phyloP scores from a whole-genome alignment of 1,284 basidiomycete genomes.

The Boletus sp. region DNA sequence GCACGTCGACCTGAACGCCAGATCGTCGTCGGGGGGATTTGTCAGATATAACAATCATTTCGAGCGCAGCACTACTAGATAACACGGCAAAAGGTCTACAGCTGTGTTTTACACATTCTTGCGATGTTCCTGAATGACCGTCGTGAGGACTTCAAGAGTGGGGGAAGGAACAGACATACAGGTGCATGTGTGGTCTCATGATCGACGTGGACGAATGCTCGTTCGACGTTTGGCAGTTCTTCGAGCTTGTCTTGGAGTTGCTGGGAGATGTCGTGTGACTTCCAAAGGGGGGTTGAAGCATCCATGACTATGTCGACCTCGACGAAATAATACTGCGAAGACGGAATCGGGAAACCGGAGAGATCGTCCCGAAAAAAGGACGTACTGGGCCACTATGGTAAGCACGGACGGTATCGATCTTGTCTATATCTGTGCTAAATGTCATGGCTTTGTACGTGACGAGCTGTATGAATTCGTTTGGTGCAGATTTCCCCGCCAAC shows the following conservation, averaged over 20 bases:
- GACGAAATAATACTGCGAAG: slow-evolving; percentile 75
- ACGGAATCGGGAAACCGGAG: neutral
- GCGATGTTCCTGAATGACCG: slow-evolving; percentile 30
- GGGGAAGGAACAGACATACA: slow-evolving; percentile 40
- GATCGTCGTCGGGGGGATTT: neutral
- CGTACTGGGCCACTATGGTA: slow-evolving; percentile 78
- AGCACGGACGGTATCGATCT: slow-evolving; percentile 85
- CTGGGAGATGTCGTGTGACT: slow-evolving; percentile 90
- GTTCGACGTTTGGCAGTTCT: slow-evolving; percentile 83
- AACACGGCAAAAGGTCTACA: neutral
- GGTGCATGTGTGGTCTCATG: slow-evolving; percentile 85
- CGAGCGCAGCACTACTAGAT: neutral
- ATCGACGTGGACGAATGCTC: slow-evolving; percentile 92
- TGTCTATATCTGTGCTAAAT: slow-evolving; percentile 81
- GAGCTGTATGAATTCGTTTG: slow-evolving; percentile 85
- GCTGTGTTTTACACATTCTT: slow-evolving; percentile 20
- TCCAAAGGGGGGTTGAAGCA: slow-evolving; percentile 83
- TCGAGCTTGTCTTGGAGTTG: slow-evolving; percentile 94
- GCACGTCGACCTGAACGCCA: slow-evolving; percentile 1
- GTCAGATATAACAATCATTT: neutral
- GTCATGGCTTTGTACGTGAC: slow-evolving; percentile 92
- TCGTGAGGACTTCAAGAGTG: neutral
- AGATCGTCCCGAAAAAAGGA: neutral
- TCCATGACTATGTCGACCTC: slow-evolving; percentile 95
- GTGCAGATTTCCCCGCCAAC: slow-evolving; percentile 88